Base-by-base conservation (phyloP, 2,329 filamentous ascomycete genomes). In the Trematosphaeria pertusa region DNA sequence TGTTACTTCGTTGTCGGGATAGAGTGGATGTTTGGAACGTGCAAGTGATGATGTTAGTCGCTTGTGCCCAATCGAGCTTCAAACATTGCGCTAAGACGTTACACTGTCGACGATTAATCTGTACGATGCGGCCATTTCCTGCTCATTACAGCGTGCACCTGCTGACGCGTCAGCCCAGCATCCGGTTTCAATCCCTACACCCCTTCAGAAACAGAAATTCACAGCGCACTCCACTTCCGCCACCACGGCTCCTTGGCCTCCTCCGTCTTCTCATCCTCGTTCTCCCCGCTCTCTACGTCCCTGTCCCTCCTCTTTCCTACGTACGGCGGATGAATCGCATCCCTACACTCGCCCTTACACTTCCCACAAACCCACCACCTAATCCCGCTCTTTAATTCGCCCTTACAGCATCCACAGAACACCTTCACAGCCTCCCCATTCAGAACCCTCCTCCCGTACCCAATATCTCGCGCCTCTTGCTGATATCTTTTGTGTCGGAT, bases 351-450 rank as follows among this genome's bases (percentile, higher is more conserved):
- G 1, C 53, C 49, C n/a, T 44, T 32, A 37, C 58, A 61, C 38
- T 46, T 52, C 5, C 20, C 44, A 42, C 58, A 61, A 12, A 55
- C 41, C 58, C 58, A 61, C 48, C 48, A 61, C 19, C 58, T 20
- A 21, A 43, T 41, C 18, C 58, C 58, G n/a, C 15, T 22, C 32
- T 46, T 45, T 18, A 61, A 30, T 12, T 45, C 55, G 3, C 10
- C 17, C 22, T 50, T 50, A 43, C 55, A 61, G 4, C 18, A 26
- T 14, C 36, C 42, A 46, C 58, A 61, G 31, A 45, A 35, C 24
- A 34, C 19, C 24, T 33, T 28, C 8, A 7, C 24, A 28, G 31
- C 19, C 24, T 33, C 12, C 8, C 24, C 24, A 28, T 28, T 12
- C 24, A 12, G 24, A 28, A 7, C 12, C 24, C 12, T 34, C 7